Base-by-base conservation (phyloP, 768 basidiomycete species). In the Tylopilus vinaceipallidus region DNA sequence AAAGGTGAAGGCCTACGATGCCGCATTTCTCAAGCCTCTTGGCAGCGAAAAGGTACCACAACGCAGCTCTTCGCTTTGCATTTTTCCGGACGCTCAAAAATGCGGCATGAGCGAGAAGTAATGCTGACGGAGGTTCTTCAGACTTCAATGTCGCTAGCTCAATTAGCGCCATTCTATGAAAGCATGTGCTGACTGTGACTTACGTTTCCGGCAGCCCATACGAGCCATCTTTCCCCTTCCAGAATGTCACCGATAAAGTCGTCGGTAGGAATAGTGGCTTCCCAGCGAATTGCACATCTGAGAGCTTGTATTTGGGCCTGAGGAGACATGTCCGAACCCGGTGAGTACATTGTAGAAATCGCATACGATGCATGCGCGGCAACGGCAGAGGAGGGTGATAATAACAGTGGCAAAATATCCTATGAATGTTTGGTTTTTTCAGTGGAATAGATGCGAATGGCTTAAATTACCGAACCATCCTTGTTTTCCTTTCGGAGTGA, bases 211-310 rank as follows among this genome's bases (percentile, higher is more conserved):
- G 91, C 88, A 35, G 91, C 90, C 82, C 82, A 88, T 16, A 90
- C 86, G 6, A 93, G 70, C 91, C 91, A 93, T 47, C 87, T 74
- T 55, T 93, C 91, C 2, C 89, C 91, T 59, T 88, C 87, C 26
- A 91, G 62, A 11, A 70, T 60, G 40, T 73, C 66, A 40, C 74
- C 71, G 13, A 82, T 57, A 61, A 93, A 87, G 47, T 90, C 86
- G 13, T 64, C 64, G 17, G 62, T 66, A 13, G 73, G 60, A 32
- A 91, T 82, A 3, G 82, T 82, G 23, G 73, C 72, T 63, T 88
- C 89, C 91, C 91, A 93, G 16, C 89, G 82, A 33, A 88, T 77
- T 12, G 86, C 87, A 59, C 75, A 84, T 22, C 73, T 70, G 1
- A 93, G 73, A 4, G 84, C 84, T 38, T 80, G 79, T n/a, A 88